These are phyloP conservation scores for Clarkia xantiana DNA, from an alignment of 345 rosid genomes.

Conservation along the genomic window DNA sequence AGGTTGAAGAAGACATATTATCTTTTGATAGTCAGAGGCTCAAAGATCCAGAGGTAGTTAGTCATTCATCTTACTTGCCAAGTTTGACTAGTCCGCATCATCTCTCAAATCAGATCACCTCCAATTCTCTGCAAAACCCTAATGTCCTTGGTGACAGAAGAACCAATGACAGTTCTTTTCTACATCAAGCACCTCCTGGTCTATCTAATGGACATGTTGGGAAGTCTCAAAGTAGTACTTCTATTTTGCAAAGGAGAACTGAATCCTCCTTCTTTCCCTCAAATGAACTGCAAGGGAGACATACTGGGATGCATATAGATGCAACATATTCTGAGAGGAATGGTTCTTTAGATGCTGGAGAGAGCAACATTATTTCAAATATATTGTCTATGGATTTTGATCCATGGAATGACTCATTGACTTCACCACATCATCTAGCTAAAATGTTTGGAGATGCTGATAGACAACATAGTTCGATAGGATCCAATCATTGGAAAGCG, in stretches of 20 bases:
- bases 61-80: slow-evolving; percentile 20
- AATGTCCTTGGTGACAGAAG: slow-evolving; percentile 11
- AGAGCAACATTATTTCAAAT: slow-evolving; percentile 66
- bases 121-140: slow-evolving; percentile 24
- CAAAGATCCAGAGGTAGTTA: slow-evolving; percentile 43
- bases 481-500: slow-evolving; percentile 29
- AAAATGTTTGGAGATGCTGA: slow-evolving; percentile 46
- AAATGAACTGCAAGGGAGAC: slow-evolving; percentile 20
- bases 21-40: slow-evolving; percentile 44
- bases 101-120: slow-evolving; percentile 25
- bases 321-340: slow-evolving; percentile 12
- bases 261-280: slow-evolving; percentile 21
- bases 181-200: slow-evolving; percentile 13
- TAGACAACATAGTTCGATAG: slow-evolving; percentile 26
- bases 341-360: slow-evolving; percentile 26
- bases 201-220: slow-evolving; percentile 37
- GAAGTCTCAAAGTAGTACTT: slow-evolving; percentile 17
- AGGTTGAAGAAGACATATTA: slow-evolving; percentile 48
- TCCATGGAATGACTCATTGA: slow-evolving; percentile 62
- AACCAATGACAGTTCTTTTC: neutral
- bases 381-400: slow-evolving; percentile 67
- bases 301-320: slow-evolving; percentile 14
- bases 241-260: slow-evolving; percentile 17
- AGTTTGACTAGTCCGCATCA: slow-evolving; percentile 24
- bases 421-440: slow-evolving; percentile 54